Evolutionary conservation across 108 stramenopile genomes (phyloP).

Genomic region (Heterococcus sp.): DNA sequence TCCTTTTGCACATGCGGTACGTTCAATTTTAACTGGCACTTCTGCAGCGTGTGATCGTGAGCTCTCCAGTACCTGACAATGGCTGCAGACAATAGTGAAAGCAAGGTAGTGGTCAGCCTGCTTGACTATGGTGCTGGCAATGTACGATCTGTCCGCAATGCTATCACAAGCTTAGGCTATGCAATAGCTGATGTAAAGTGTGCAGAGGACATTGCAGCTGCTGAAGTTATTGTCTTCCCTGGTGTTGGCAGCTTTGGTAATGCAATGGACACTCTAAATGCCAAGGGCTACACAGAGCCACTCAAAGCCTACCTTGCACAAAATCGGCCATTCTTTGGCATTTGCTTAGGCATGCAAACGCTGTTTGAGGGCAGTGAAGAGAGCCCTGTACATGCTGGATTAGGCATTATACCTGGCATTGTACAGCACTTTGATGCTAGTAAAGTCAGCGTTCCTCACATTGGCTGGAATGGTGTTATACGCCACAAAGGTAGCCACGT

Average conservation of each 20-base stretch:
- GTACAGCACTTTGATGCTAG: conserved; percentile 69
- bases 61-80: no score
- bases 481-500: conserved; percentile 71
- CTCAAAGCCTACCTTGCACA: conserved; percentile 70
- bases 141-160: conserved; percentile 76
- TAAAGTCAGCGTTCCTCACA: conserved; percentile 79
- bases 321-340: conserved; percentile 88
- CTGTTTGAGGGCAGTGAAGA: conserved; percentile 91
- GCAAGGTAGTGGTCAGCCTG: conserved; percentile 48
- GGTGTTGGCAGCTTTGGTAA: conserved; percentile 59
- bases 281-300: conserved; percentile 73
- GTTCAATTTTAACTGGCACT: no score
- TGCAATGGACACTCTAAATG: conserved; percentile 54
- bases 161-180: conserved; percentile 72
- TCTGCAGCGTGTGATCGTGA: no score
- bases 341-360: conserved; percentile 98
- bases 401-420: conserved; percentile 87
- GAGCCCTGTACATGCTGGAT: conserved; percentile 66
- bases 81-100: no score
- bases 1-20: no score
- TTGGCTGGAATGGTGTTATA: conserved; percentile 95
- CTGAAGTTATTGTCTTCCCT: conserved; percentile 87
- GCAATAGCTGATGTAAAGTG: conserved; percentile 72
- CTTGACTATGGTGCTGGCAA: conserved; percentile 99
- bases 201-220: conserved; percentile 74